These are phyloP conservation scores for Lathyrus sativus DNA, from an alignment of 306 rosid species.

Conservation along the genomic window DNA sequence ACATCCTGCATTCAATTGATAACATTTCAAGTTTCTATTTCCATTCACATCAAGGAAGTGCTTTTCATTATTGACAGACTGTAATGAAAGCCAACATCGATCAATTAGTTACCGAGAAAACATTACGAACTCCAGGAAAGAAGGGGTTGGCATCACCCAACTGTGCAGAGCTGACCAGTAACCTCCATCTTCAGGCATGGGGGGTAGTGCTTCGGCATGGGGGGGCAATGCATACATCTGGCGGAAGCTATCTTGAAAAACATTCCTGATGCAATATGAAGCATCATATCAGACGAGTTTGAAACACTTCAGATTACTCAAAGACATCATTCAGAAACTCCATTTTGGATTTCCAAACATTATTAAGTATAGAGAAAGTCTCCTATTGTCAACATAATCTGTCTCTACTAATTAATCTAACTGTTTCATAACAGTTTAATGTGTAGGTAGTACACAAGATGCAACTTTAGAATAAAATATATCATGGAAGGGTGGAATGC, in stretches of 20 bases:
- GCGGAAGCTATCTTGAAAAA: slow-evolving; percentile 77
- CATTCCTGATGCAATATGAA: slow-evolving; percentile 60
- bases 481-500: slow-evolving; percentile 23
- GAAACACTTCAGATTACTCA: slow-evolving; percentile 19
- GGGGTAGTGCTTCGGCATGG: slow-evolving; percentile 77
- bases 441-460: slow-evolving; percentile 20
- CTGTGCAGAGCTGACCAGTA: slow-evolving; percentile 91
- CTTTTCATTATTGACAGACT: slow-evolving; percentile 13
- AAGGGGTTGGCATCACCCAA: slow-evolving; percentile 99
- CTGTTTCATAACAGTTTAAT: slow-evolving; percentile 8
- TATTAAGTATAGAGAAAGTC: slow-evolving; percentile 9
- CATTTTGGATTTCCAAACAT: slow-evolving; percentile 25
- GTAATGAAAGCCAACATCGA: slow-evolving; percentile 24
- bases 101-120: slow-evolving; percentile 70
- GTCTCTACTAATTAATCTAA: slow-evolving; percentile 16
- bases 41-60: slow-evolving; percentile 27
- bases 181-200: slow-evolving; percentile 95
- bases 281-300: slow-evolving; percentile 26
- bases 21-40: slow-evolving; percentile 37
- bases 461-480: slow-evolving; percentile 27
- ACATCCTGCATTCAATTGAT: slow-evolving; percentile 70
- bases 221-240: slow-evolving; percentile 69
- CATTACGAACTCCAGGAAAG: slow-evolving; percentile 89
- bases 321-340: slow-evolving; percentile 26
- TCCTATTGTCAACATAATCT: slow-evolving; percentile 23